These are phyloP conservation scores for Candida multigemmis DNA, from an alignment of 805 yeast species.

Conservation along the genomic window DNA sequence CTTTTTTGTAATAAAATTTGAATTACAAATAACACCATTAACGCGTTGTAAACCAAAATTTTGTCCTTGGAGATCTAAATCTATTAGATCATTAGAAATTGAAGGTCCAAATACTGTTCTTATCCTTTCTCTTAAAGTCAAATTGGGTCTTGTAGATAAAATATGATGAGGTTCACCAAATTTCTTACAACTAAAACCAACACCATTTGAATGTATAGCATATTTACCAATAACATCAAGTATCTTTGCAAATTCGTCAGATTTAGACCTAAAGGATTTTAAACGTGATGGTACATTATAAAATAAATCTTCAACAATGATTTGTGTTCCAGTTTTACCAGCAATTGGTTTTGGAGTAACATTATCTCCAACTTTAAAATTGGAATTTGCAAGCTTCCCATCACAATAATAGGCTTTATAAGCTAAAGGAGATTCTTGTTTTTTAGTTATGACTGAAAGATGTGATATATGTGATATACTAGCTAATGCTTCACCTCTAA, in stretches of 20 bases:
- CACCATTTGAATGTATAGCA: constrained; percentile 60
- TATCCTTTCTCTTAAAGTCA: constrained; percentile 56
- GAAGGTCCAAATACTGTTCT: constrained; percentile 62
- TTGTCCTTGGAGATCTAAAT: constrained; percentile 26
- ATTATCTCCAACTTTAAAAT: constrained; percentile 21
- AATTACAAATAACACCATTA: constrained; percentile 57
- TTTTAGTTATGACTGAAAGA: constrained; percentile 60
- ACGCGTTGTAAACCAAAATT: constrained; percentile 44
- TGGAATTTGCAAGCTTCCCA: constrained; percentile 48
- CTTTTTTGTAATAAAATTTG: constrained; percentile 65
- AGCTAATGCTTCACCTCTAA: constrained; percentile 94
- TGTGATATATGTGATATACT: constrained; percentile 87
- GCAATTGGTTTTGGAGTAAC: constrained; percentile 66
- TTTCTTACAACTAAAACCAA: constrained; percentile 75
- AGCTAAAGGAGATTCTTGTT: constrained; percentile 52
- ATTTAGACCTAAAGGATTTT: constrained; percentile 51
- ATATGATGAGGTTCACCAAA: constrained; percentile 66
- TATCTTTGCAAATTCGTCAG: constrained; percentile 70
- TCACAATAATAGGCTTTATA: constrained; percentile 59
- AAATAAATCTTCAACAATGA: constrained; percentile 80
- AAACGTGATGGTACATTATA: constrained; percentile 79
- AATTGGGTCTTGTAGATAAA: constrained; percentile 45
- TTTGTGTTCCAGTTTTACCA: constrained; percentile 80
- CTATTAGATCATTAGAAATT: constrained; percentile 57
- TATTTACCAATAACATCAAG: constrained; percentile 79